Conservation (phyloP, 1,139 yeast species). For the Lodderomyces jiufengensis region DNA sequence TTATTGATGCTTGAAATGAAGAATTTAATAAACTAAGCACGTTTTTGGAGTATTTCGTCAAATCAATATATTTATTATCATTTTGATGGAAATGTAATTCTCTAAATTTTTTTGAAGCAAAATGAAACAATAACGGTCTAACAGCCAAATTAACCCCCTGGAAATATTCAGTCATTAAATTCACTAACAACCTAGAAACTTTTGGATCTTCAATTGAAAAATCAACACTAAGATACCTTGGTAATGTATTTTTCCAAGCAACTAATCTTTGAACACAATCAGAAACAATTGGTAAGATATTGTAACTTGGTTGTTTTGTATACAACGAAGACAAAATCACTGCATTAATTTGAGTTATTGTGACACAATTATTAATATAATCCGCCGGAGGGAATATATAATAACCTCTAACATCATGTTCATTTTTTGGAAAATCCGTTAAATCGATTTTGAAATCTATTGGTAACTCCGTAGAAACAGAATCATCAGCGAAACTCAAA, state of each 20-base stretch:
- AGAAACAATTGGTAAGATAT: conserved; percentile 70
- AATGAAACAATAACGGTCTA: conserved; percentile 74
- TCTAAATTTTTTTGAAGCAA: conserved; percentile 66
- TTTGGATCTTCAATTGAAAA: conserved; percentile 52
- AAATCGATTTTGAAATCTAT: conserved; percentile 61
- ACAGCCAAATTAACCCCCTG: conserved; percentile 84
- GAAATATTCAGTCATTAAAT: conserved; percentile 80
- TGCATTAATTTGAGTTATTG: conserved; percentile 78
- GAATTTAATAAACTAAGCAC: conserved; percentile 70
- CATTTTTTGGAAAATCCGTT: conserved; percentile 53
- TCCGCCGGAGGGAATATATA: conserved; percentile 81
- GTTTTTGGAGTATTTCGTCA: conserved; percentile 65
- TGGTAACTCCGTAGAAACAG: conserved; percentile 74
- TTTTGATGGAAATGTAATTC: conserved; percentile 37
- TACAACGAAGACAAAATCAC: conserved; percentile 67
- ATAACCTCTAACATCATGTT: conserved; percentile 44
- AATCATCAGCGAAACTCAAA: conserved; percentile 71
- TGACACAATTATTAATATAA: conserved; percentile 73
- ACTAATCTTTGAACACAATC: conserved; percentile 66
- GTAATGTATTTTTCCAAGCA: conserved; percentile 67
- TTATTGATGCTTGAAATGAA: conserved; percentile 80
- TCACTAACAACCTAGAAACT: conserved; percentile 67
- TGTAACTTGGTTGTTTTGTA: conserved; percentile 71
- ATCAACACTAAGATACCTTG: conserved; percentile 63
- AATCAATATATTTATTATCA: conserved; percentile 56